Conservation (phyloP, 2,329 filamentous ascomycete species). For the Trichoderma afroharzianum region DNA sequence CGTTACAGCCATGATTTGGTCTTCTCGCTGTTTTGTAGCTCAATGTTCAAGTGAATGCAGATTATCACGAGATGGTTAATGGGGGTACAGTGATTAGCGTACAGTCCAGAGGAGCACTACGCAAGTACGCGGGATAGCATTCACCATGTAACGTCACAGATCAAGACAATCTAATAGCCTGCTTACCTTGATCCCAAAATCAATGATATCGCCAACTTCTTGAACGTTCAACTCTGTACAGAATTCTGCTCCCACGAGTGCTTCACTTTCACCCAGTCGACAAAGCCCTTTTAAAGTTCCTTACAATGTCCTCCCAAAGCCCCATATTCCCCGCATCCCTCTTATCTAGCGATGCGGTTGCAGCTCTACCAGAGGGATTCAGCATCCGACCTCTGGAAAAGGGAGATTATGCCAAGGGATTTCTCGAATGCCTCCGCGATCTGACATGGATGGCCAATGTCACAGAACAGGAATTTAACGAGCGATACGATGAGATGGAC, state of each 20-base stretch:
- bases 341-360: conserved; percentile 59
- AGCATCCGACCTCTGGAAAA: conserved; percentile 66
- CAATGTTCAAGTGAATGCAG: background rate
- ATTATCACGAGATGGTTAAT: background rate
- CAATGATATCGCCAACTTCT: background rate
- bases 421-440: conserved; percentile 71
- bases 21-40: background rate
- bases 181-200: background rate
- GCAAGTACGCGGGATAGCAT: background rate
- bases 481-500: conserved; percentile 61
- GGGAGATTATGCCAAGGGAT: conserved; percentile 65
- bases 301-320: background rate
- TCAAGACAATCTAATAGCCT: background rate
- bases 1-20: background rate
- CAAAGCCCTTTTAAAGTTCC: background rate
- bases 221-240: background rate
- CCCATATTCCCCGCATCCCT: conserved; percentile 62
- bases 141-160: conserved; percentile 6
- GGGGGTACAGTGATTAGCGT: background rate
- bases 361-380: conserved; percentile 65
- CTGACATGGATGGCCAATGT: conserved; percentile 75
- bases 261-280: background rate
- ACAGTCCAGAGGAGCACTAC: background rate
- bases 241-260: background rate
- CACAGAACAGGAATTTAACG: conserved; percentile 60